Conservation (phyloP, 1,284 basidiomycete genomes). For the Apiotrichum siamense region DNA sequence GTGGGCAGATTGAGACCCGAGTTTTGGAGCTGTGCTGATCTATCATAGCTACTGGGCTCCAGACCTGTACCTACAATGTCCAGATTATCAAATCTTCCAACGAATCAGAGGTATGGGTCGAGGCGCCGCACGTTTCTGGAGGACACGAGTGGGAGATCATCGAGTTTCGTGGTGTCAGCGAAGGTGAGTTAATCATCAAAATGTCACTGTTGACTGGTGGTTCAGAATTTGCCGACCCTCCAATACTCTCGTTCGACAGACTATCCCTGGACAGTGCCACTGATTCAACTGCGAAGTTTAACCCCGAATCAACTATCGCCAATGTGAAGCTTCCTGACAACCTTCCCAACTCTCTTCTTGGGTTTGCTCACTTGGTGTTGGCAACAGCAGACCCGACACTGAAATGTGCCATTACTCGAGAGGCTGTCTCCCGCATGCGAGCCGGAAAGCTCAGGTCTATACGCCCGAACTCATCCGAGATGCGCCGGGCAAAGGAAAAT, state of each 20-base stretch:
- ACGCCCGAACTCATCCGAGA: conserved; percentile 31
- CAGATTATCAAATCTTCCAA: conserved; percentile 50
- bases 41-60: conserved; percentile 60
- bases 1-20: conserved; percentile 53
- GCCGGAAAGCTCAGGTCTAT: conserved; percentile 34
- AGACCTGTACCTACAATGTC: conserved; percentile 70
- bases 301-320: conserved; percentile 4
- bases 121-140: conserved; percentile 54
- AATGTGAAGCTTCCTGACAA: conserved; percentile 16
- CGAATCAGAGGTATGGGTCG: conserved; percentile 58
- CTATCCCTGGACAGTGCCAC: conserved; percentile 12
- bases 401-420: conserved; percentile 44
- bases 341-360: conserved; percentile 39
- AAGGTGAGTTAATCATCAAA: conserved; percentile 52
- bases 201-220: not conserved
- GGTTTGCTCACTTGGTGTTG: conserved; percentile 45
- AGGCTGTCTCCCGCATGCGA: conserved; percentile 33
- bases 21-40: not conserved
- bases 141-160: conserved; percentile 59
- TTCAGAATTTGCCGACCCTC: conserved; percentile 66
- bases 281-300: conserved; percentile 9
- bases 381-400: conserved; percentile 40
- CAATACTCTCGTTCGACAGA: conserved; percentile 43
- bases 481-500: conserved; percentile 22
- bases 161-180: conserved; percentile 71